Conservation (phyloP, 2,329 filamentous ascomycete genomes). For the Endothia cerciana region DNA sequence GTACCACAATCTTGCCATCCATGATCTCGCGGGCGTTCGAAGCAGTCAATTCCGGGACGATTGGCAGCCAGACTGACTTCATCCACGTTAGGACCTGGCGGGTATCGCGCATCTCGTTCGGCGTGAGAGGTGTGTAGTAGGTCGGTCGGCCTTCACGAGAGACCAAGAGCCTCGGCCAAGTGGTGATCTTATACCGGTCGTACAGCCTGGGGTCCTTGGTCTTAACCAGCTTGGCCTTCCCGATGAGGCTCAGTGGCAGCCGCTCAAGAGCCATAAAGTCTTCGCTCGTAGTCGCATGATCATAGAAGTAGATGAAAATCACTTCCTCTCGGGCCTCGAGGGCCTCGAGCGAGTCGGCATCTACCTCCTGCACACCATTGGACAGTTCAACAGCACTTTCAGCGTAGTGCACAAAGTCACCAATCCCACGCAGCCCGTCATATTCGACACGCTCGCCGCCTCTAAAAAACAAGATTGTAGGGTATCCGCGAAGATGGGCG, state of each 20-base stretch:
- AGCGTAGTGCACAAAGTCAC: constrained; percentile 85
- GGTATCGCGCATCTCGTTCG: constrained; percentile 89
- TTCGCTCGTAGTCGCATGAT: constrained; percentile 89
- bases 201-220: constrained; percentile 77
- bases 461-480: constrained; percentile 90
- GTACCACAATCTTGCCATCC: constrained; percentile 91
- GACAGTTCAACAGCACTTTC: constrained; percentile 82
- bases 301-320: constrained; percentile 97
- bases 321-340: constrained; percentile 94
- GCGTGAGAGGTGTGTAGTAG: constrained; percentile 86
- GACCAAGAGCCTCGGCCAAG: constrained; percentile 92
- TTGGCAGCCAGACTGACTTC: constrained; percentile 92
- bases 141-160: constrained; percentile 86
- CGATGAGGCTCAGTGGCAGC: constrained; percentile 84
- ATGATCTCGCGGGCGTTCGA: constrained; percentile 94
- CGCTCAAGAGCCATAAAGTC: constrained; percentile 89
- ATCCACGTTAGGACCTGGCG: constrained; percentile 86
- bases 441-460: constrained; percentile 93
- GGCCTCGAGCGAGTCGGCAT: constrained; percentile 74
- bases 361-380: constrained; percentile 78
- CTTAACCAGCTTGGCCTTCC: constrained; percentile 86
- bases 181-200: constrained; percentile 90
- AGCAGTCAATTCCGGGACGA: constrained; percentile 91
- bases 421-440: constrained; percentile 85
- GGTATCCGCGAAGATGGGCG: constrained; percentile 76